These are phyloP conservation scores for Corynascus novoguineensis DNA, from an alignment of 495 filamentous ascomycete species.

Conservation along the genomic window DNA sequence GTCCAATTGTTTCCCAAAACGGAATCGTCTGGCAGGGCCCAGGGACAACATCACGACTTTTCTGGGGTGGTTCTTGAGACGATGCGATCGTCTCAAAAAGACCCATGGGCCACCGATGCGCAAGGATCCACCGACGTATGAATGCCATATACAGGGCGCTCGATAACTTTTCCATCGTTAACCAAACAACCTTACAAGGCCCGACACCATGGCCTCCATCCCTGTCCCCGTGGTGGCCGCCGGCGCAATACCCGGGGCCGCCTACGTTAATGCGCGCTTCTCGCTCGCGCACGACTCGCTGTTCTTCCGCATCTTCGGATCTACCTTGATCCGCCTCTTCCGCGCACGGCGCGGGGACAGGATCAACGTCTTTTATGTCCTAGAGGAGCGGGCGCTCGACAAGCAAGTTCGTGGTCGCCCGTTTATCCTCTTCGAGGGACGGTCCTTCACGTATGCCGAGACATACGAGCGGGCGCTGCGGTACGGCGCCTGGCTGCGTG, in stretches of 20 bases:
- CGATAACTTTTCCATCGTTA: background rate
- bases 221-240: slow-evolving; percentile 56
- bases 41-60: background rate
- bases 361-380: slow-evolving; percentile 70
- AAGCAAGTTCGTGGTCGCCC: slow-evolving; percentile 47
- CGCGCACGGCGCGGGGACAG: slow-evolving; percentile 50
- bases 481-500: slow-evolving; percentile 78
- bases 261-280: slow-evolving; percentile 76
- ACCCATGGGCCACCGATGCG: background rate
- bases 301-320: slow-evolving; percentile 47
- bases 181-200: too few species aligned
- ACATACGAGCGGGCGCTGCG: slow-evolving; percentile 65
- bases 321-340: slow-evolving; percentile 35
- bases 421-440: slow-evolving; percentile 71
- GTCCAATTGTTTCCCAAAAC: slow-evolving; percentile 1
- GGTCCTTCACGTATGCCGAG: slow-evolving; percentile 68
- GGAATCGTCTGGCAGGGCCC: background rate
- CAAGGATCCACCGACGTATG: too few species aligned
- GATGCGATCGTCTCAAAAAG: background rate
- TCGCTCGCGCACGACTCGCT: slow-evolving; percentile 61
- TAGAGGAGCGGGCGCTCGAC: slow-evolving; percentile 63
- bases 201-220: background rate
- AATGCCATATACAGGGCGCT: background rate
- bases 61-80: background rate
- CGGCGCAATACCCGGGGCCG: slow-evolving; percentile 58